These are phyloP conservation scores for Coniochaeta sp. DNA, from an alignment of 2,329 filamentous ascomycete genomes.

Conservation along the genomic window DNA sequence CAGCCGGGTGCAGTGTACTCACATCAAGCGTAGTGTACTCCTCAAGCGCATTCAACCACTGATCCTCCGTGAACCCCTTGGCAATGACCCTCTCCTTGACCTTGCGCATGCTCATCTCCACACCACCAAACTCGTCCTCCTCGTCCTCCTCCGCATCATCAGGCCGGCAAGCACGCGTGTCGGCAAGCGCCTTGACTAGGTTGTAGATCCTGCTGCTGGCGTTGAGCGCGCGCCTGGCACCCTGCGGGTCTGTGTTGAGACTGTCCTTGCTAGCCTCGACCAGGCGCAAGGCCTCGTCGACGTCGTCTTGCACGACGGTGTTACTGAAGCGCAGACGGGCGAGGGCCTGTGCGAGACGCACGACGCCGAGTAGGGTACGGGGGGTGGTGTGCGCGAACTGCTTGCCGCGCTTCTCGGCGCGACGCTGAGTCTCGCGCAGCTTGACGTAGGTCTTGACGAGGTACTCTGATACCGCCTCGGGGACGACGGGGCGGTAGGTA, in stretches of 20 bases:
- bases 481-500: conserved; percentile 80
- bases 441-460: conserved; percentile 95
- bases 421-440: conserved; percentile 85
- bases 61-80: conserved; percentile 94
- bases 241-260: conserved; percentile 63
- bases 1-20: conserved; percentile 41
- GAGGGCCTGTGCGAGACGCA: conserved; percentile 89
- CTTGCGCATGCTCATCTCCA: conserved; percentile 78
- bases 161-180: conserved; percentile 76
- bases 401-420: conserved; percentile 83
- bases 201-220: conserved; percentile 91
- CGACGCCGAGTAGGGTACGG: conserved; percentile 84
- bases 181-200: conserved; percentile 80
- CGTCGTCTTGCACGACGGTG: conserved; percentile 81
- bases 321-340: conserved; percentile 85
- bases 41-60: conserved; percentile 78
- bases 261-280: conserved; percentile 92
- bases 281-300: conserved; percentile 87
- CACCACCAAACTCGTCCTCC: conserved; percentile 41
- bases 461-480: conserved; percentile 83
- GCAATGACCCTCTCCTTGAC: conserved; percentile 88
- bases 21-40: conserved; percentile 88
- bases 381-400: conserved; percentile 92
- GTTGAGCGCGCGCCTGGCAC: conserved; percentile 61
- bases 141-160: conserved; percentile 53